Conservation (phyloP, 441 rosid species). For the Sinapis alba region DNA sequence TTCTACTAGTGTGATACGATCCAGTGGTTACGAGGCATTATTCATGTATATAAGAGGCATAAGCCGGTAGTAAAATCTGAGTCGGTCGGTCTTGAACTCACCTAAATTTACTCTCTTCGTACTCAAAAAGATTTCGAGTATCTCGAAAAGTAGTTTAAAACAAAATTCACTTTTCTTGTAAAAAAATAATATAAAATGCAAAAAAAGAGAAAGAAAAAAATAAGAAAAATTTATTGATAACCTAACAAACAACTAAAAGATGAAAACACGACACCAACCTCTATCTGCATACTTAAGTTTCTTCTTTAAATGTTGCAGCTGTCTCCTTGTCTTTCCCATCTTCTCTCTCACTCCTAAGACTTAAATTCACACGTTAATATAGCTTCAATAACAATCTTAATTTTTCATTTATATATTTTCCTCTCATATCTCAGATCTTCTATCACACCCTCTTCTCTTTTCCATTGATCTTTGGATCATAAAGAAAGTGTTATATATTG, state of each 20-base stretch:
- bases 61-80: conserved; percentile 27
- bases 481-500: neutral
- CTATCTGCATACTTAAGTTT: conserved; percentile 42
- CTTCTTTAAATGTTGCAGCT: conserved; percentile 40
- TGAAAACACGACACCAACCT: conserved; percentile 39
- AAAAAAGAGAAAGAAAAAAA: neutral
- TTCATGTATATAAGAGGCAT: conserved; percentile 20
- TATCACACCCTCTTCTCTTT: conserved; percentile 12
- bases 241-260: conserved; percentile 43
- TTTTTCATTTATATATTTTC: conserved; percentile 18
- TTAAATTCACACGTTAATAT: conserved; percentile 30
- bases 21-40: conserved; percentile 9
- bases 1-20: neutral
- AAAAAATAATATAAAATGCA: neutral
- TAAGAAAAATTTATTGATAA: conserved; percentile 38
- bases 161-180: conserved; percentile 9
- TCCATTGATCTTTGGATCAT: conserved; percentile 5
- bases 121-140: conserved; percentile 1
- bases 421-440: conserved; percentile 26
- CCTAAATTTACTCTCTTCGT: conserved; percentile 4
- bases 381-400: neutral
- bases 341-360: neutral
- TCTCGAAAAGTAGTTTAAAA: conserved; percentile 19
- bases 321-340: conserved; percentile 35
- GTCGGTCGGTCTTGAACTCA: conserved; percentile 25